Evolutionary conservation across 305 asterid species (phyloP).

Genomic region (Fraxinus paxiana): DNA sequence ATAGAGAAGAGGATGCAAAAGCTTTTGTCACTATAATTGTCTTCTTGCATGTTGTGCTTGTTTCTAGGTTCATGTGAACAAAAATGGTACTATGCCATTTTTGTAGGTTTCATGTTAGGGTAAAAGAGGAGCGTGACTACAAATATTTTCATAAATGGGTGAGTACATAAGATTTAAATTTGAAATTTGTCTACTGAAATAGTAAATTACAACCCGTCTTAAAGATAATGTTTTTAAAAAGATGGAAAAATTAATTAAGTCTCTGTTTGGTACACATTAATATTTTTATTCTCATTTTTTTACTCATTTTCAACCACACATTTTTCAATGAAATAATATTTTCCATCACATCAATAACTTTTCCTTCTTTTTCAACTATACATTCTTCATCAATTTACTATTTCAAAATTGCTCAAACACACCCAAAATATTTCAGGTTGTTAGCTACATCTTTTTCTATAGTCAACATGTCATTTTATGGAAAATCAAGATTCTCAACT

Average conservation of each 20-base stretch:
- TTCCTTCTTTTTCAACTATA: too few species aligned
- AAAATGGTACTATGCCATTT: neutral
- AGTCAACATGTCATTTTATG: neutral
- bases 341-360: too few species aligned
- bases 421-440: too few species aligned
- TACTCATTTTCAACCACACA: too few species aligned
- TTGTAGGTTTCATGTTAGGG: neutral
- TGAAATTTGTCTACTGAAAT: neutral
- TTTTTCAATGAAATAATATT: too few species aligned
- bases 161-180: neutral
- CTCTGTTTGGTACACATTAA: too few species aligned
- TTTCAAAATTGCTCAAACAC: too few species aligned
- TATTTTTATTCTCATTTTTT: too few species aligned
- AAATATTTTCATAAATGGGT: neutral
- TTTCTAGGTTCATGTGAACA: neutral
- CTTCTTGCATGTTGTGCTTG: neutral
- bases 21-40: neutral
- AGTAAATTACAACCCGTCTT: neutral
- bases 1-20: neutral
- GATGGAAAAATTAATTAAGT: neutral
- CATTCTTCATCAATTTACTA: too few species aligned
- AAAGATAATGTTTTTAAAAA: neutral
- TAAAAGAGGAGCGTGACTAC: neutral
- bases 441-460: neutral
- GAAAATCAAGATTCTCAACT: neutral